Percentiles rank a stretch among this genome's conserved stretches.
Conservation (phyloP, 176 grass and related monocot species). For the Eleusine indica region DNA sequence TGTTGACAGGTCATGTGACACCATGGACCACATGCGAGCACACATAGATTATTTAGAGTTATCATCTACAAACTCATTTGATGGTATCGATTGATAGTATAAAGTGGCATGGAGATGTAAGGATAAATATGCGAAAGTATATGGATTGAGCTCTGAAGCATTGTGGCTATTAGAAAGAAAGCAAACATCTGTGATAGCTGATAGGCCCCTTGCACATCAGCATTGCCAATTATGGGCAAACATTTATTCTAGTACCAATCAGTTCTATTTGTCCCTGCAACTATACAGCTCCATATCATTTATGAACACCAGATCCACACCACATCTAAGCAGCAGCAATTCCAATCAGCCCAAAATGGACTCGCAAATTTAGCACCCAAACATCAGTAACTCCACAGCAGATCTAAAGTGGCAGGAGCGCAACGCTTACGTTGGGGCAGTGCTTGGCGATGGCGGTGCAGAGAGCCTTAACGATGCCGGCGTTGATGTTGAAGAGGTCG, state of each 20-base stretch:
- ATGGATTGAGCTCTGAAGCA: not conserved
- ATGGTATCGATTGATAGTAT: not conserved
- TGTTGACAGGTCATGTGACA: not conserved
- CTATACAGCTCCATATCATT: not conserved
- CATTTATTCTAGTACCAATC: not conserved
- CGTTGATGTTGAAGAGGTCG: slow-evolving; percentile 88
- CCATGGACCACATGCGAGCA: not conserved
- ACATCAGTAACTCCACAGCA: not conserved
- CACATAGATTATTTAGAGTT: not conserved
- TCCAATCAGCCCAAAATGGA: not conserved
- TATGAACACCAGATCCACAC: not conserved
- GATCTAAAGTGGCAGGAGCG: slow-evolving; percentile 18
- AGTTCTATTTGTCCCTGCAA: not conserved
- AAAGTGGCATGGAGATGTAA: not conserved
- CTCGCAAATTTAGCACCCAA: not conserved
- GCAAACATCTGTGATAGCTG: not conserved
- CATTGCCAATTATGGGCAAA: not conserved
- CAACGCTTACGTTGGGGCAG: slow-evolving; percentile 59
- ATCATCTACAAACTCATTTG: not conserved
- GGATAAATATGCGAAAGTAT: not conserved
- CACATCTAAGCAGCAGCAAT: not conserved
- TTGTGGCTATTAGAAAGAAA: not conserved
- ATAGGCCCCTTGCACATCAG: not conserved
- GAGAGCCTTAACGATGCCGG: slow-evolving; percentile 62
- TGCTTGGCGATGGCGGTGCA: slow-evolving; percentile 63